These are phyloP conservation scores for Macrocystidia cucumis DNA, from an alignment of 1,284 basidiomycete species.

Conservation along the genomic window DNA sequence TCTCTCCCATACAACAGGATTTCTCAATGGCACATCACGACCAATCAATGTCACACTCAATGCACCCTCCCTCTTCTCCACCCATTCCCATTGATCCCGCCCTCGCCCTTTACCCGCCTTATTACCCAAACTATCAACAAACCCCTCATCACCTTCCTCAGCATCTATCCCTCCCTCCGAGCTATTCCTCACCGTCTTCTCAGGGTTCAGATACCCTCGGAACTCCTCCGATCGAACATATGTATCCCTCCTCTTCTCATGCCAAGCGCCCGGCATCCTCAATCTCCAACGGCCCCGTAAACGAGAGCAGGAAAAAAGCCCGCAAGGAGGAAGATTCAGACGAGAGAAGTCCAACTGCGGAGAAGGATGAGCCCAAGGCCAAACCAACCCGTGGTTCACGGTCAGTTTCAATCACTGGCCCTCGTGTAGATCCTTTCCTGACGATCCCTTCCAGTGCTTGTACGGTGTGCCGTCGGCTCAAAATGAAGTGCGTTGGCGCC, in stretches of 20 bases:
- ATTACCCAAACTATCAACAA: conserved; percentile 37
- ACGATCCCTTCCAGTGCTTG: conserved; percentile 58
- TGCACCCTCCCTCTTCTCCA: conserved; percentile 51
- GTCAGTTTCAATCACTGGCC: conserved; percentile 33
- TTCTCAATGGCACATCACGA: conserved; percentile 27
- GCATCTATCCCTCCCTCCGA: conserved; percentile 36
- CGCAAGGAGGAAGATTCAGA: conserved; percentile 53
- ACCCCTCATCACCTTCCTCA: conserved; percentile 31
- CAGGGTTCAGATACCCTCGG: conserved; percentile 68
- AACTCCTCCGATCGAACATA: conserved; percentile 58
- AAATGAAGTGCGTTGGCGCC: conserved; percentile 97
- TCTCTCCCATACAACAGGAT: conserved; percentile 22
- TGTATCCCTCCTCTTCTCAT: conserved; percentile 38
- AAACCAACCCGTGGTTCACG: conserved; percentile 85
- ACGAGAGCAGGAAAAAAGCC: conserved; percentile 47
- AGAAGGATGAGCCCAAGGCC: conserved; percentile 63
- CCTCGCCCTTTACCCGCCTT: conserved; percentile 52
- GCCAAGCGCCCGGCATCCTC: conserved; percentile 58
- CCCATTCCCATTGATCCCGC: conserved; percentile 59
- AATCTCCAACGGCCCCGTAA: conserved; percentile 26
- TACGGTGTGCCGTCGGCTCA: conserved; percentile 90
- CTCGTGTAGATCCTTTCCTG: conserved; percentile 5
- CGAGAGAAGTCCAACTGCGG: conserved; percentile 41
- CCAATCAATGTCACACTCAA: conserved; percentile 29
- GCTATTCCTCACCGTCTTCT: conserved; percentile 61